A percentile compares a stretch with the other conserved stretches of the same genome.
Conservation (phyloP, 345 rosid genomes). For the Populus tremula region DNA sequence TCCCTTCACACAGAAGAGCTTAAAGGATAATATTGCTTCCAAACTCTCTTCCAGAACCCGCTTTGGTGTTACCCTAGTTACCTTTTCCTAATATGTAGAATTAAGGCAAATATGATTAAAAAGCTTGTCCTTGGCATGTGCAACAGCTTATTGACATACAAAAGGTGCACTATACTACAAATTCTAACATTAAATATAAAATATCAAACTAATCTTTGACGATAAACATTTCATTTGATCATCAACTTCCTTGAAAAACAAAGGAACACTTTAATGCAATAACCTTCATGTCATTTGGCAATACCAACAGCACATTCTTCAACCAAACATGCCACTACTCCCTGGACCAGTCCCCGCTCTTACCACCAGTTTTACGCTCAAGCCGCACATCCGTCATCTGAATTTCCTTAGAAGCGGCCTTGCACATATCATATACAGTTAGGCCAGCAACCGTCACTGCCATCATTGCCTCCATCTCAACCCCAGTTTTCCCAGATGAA, state of each 20-base stretch:
- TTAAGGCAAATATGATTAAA: not conserved
- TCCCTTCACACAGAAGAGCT: not conserved
- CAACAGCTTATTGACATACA: not conserved
- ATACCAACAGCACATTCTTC: not conserved
- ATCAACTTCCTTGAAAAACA: not conserved
- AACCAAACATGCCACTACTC: not conserved
- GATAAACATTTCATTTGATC: not conserved
- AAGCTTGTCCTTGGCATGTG: not conserved
- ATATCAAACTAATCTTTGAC: not conserved
- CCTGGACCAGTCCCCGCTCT: conserved; percentile 65
- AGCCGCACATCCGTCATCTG: conserved; percentile 56
- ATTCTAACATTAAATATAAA: not conserved
- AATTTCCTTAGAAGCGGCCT: conserved; percentile 89
- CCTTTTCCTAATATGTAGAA: not conserved
- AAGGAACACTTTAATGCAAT: not conserved
- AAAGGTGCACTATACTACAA: not conserved
- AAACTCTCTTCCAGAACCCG: no score
- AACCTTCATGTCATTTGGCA: not conserved
- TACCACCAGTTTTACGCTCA: conserved; percentile 77
- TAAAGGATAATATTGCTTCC: not conserved
- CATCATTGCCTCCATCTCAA: conserved; percentile 93
- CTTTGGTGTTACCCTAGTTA: no score
- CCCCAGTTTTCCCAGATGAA: conserved; percentile 79
- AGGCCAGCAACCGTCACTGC: conserved; percentile 78
- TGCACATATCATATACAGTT: conserved; percentile 96